A percentile compares a stretch with the other conserved stretches of the same genome.
Conservation (phyloP, 2,329 filamentous ascomycete species). For the Calonectria ilicicola region DNA sequence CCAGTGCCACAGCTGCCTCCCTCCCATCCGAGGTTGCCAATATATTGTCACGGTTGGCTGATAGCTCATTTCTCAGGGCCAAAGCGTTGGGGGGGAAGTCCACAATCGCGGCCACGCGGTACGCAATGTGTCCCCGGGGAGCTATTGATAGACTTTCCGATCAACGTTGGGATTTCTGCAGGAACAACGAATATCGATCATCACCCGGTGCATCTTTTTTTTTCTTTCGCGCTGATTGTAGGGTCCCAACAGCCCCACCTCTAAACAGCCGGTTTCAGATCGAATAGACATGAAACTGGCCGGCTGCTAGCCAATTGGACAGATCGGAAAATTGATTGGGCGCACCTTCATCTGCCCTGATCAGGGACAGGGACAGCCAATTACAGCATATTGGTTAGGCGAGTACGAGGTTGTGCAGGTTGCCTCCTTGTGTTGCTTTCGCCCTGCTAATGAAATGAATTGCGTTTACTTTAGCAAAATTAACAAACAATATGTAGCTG, state of each 20-base stretch:
- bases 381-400: background rate
- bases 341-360: slow-evolving; percentile 28
- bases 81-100: background rate
- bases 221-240: slow-evolving; percentile 10
- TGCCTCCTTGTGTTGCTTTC: background rate
- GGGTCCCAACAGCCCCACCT: slow-evolving; percentile 16
- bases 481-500: background rate
- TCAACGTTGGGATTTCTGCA: slow-evolving; percentile 14
- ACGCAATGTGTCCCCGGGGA: background rate
- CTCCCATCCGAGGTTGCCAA: background rate
- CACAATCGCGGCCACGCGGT: background rate
- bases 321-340: slow-evolving; percentile 15
- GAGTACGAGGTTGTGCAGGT: background rate
- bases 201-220: background rate
- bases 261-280: slow-evolving; percentile 38
- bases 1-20: background rate
- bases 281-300: slow-evolving; percentile 27
- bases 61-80: background rate
- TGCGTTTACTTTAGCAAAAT: background rate
- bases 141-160: background rate
- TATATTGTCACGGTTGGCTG: background rate
- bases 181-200: slow-evolving; percentile 6
- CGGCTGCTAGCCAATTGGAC: slow-evolving; percentile 32
- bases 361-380: background rate
- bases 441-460: background rate